Base-by-base conservation (phyloP, 192 early-diverging fungal genomes). In the Rhizophagus clarus region DNA sequence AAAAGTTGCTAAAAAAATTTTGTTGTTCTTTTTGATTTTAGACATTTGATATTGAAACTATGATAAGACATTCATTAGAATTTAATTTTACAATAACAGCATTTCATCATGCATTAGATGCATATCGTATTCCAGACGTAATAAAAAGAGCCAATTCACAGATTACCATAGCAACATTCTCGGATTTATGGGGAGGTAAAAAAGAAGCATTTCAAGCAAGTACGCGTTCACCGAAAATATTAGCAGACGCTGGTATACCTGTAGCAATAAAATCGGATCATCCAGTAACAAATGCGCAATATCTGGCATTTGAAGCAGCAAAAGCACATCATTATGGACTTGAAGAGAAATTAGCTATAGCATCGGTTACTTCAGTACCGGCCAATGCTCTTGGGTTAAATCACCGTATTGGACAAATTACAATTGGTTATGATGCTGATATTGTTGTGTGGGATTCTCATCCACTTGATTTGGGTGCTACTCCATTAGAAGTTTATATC, bases 191-290 rank as follows among this genome's bases (percentile, higher is more conserved):
- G 87, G 88, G 87, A n/a, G 94, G 90, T 82, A 95, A 95, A 81
- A 90, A 89, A 75, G 93, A 95, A 80, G 93, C 94, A 2, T 95
- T 91, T 82, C 86, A 88, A 67, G 87, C 86, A n/a, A 90, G 88
- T 37, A 88, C 91, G 15, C 56, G 88, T 34, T 83, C 86, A 6
- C 90, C 91, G 4, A 86, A 88, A 74, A 90, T 92, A 40, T 77
- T 96, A 49, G 63, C 82, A 11, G 89, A 93, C 10, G 91, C 91
- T 10, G 92, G 92, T 11, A 92, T 96, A 37, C 76, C 89, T 45
- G 93, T 96, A 29, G 91, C 92, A 3, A 88, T 92, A 76, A 96
- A 95, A 82, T 88, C 85, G 67, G 94, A 96, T 79, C 94, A 96
- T 81, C 94, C 94, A 12, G 91, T 95, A 56, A 66, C 91, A 28